Base-by-base conservation (phyloP, 495 filamentous ascomycete species). In the Neurospora sp. region DNA sequence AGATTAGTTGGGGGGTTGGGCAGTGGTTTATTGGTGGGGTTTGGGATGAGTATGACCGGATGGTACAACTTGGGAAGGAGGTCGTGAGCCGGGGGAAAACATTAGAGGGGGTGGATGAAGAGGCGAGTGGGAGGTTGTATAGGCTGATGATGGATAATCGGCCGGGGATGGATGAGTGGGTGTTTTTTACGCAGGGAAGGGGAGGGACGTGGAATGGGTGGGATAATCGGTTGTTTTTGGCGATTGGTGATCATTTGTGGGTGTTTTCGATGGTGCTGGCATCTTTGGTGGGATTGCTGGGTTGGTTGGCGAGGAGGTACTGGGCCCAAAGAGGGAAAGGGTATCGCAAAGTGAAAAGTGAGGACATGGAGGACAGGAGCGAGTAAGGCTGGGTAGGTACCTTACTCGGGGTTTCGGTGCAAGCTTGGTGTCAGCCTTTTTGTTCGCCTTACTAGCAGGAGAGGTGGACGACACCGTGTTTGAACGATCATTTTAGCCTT, bases 1-100 rank as follows among this genome's bases (percentile, higher is more conserved):
- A 92, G 22, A 91, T 97, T 74, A 97, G 94, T 91, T 94, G 91
- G 75, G 88, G 89, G 20, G 96, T 93, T 11, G 94, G 94, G 12
- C 94, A 94, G 27, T 85, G 96, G 73, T 97, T 95, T 82, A 83
- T 94, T 72, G 93, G 90, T 48, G 89, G 94, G 40, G 88, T 97
- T 71, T 97, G 93, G 94, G 90, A 92, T 79, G 85, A 93, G 77
- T 94, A 93, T 74, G 78, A 82, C 75, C 9, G 41, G 1, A 41
- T 78, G 68, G 72, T 79, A 3, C 12, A 61, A 9, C 77, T 78
- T 1, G 46, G 31, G 18, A 69, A 69, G 22, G 68, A 41, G n/a
- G n/a, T n/a, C 37, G 70, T 68, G 1, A 75, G 75, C 35, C 35
- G 35, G 40, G 59, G 72, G 2, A n/a, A 70, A 3, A 27, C 48